phyloP scores from a whole-genome alignment of 2,329 filamentous ascomycete species.

The Neopestalotiopsis sp. region DNA sequence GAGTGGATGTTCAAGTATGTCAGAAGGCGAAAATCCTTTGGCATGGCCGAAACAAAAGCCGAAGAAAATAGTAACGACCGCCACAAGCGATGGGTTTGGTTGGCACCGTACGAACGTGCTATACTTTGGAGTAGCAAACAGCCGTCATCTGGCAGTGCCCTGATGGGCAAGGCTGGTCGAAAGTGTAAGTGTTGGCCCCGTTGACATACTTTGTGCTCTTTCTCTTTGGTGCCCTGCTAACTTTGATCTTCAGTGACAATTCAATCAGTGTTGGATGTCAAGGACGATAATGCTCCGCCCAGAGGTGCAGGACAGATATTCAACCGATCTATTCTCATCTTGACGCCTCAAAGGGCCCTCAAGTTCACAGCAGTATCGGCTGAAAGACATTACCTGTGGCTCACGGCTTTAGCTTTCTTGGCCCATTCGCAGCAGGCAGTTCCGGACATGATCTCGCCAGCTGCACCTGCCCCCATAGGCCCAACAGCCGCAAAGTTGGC shows the following conservation, averaged over 20 bases:
- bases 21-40: slow-evolving; percentile 87
- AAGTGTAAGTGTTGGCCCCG: slow-evolving; percentile 72
- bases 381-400: slow-evolving; percentile 93
- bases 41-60: slow-evolving; percentile 70
- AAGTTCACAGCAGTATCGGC: slow-evolving; percentile 88
- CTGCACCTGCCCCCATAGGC: slow-evolving; percentile 40
- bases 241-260: slow-evolving; percentile 71
- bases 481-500: slow-evolving; percentile 51
- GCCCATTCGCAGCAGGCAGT: slow-evolving; percentile 85
- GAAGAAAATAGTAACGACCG: slow-evolving; percentile 78
- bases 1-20: slow-evolving; percentile 97
- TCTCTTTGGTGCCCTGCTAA: slow-evolving; percentile 7
- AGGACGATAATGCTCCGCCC: slow-evolving; percentile 86
- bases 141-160: slow-evolving; percentile 81
- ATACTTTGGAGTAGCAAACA: slow-evolving; percentile 99
- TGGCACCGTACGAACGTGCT: slow-evolving; percentile 92
- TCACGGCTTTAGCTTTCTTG: slow-evolving; percentile 92
- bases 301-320: slow-evolving; percentile 73
- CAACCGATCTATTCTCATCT: slow-evolving; percentile 91
- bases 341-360: slow-evolving; percentile 90
- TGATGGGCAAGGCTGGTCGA: slow-evolving; percentile 92
- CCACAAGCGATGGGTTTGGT: slow-evolving; percentile 98
- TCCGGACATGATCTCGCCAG: slow-evolving; percentile 67
- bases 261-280: slow-evolving; percentile 95
- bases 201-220: not conserved